Conservation (phyloP, 2,329 filamentous ascomycete species). For the Pestalotiopsis sp. region DNA sequence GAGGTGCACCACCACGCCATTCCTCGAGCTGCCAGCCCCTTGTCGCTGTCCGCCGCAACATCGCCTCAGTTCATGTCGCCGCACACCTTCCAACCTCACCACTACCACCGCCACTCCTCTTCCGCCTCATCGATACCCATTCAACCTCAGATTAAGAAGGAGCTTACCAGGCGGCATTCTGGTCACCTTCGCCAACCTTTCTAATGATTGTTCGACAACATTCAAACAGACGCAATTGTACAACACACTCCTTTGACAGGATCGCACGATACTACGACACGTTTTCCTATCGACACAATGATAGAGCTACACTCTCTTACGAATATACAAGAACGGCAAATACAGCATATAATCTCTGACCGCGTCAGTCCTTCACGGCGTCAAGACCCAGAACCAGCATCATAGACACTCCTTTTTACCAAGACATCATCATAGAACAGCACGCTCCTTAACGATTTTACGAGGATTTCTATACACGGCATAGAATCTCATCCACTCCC, state of each 20-base stretch:
- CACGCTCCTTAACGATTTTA: slow-evolving; percentile 35
- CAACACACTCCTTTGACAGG: slow-evolving; percentile 38
- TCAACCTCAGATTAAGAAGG: slow-evolving; percentile 39
- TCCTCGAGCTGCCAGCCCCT: slow-evolving; percentile 40
- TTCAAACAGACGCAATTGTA: slow-evolving; percentile 37
- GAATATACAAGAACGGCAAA: slow-evolving; percentile 14
- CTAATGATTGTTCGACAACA: slow-evolving; percentile 24
- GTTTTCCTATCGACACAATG: slow-evolving; percentile 37
- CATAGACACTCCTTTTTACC: slow-evolving; percentile 47
- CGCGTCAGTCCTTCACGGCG: slow-evolving; percentile 39
- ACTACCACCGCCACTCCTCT: slow-evolving; percentile 36
- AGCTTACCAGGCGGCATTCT: slow-evolving; percentile 24
- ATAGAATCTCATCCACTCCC: slow-evolving; percentile 41
- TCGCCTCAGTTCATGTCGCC: slow-evolving; percentile 35
- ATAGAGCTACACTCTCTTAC: slow-evolving; percentile 34
- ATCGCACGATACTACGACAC: slow-evolving; percentile 31
- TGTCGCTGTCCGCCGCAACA: slow-evolving; percentile 33
- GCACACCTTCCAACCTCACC: slow-evolving; percentile 31
- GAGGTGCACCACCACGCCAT: slow-evolving; percentile 41
- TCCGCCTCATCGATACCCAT: slow-evolving; percentile 35
- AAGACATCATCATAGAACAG: slow-evolving; percentile 34
- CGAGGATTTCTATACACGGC: slow-evolving; percentile 36
- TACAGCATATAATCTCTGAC: slow-evolving; percentile 32
- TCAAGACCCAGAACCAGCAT: slow-evolving; percentile 37
- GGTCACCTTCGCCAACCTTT: slow-evolving; percentile 12